Conservation (phyloP, 805 yeast species). For the Tetrapisispora nanseiensis region DNA sequence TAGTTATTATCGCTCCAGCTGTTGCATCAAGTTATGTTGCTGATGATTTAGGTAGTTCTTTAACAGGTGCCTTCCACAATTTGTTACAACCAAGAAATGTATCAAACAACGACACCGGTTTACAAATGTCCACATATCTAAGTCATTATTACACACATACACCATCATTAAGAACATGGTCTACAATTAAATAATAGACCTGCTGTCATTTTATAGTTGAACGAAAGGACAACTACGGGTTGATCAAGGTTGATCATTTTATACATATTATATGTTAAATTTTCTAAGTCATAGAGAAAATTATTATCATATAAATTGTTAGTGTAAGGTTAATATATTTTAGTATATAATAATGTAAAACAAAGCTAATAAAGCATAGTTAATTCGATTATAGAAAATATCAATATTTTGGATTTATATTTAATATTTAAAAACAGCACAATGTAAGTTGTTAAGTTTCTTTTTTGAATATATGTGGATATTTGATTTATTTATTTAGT, state of each 20-base stretch:
- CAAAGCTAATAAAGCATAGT: neutral
- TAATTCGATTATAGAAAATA: neutral
- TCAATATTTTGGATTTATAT: neutral
- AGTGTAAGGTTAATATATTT: slow-evolving; percentile 3
- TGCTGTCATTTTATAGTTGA: neutral
- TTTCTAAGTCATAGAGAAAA: neutral
- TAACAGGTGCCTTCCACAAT: slow-evolving; percentile 45
- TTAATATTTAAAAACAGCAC: neutral
- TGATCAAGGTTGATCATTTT: slow-evolving; percentile 1
- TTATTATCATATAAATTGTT: neutral
- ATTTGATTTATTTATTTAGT: no score
- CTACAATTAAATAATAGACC: slow-evolving; percentile 34
- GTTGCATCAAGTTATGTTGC: slow-evolving; percentile 55
- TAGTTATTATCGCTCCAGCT: slow-evolving; percentile 84
- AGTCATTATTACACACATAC: slow-evolving; percentile 39
- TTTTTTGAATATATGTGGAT: neutral
- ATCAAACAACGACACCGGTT: slow-evolving; percentile 77
- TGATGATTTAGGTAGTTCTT: slow-evolving; percentile 21
- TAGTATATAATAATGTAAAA: slow-evolving; percentile 3
- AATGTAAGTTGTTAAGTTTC: neutral
- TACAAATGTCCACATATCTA: slow-evolving; percentile 25
- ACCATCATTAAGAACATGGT: slow-evolving; percentile 43
- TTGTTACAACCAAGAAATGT: slow-evolving; percentile 83
- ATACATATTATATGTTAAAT: neutral
- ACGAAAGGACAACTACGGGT: neutral